phyloP scores from a whole-genome alignment of 495 filamentous ascomycete genomes.

The Podospora bellae-mahoneyi region DNA sequence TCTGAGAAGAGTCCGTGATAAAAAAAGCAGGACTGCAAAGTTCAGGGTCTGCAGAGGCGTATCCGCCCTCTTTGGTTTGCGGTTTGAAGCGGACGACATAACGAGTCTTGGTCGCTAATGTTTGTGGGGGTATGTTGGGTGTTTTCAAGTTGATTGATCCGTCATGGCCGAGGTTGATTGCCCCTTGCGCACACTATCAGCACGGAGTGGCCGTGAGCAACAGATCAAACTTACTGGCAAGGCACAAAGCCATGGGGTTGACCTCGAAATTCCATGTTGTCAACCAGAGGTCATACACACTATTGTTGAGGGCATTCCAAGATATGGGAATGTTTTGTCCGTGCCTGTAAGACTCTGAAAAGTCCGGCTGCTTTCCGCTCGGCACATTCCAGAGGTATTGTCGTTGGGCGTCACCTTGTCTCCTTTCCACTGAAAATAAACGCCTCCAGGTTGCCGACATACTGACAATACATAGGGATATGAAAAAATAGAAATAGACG shows the following conservation, averaged over 20 bases:
- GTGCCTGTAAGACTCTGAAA: constrained; percentile 16
- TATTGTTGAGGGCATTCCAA: constrained; percentile 26
- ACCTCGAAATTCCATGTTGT: constrained; percentile 18
- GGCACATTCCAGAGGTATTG: constrained; percentile 22
- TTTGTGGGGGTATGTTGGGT: constrained; percentile 7
- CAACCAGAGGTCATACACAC: constrained; percentile 25
- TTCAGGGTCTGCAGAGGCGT: constrained; percentile 14
- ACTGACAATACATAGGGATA: neutral
- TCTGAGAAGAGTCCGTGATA: neutral
- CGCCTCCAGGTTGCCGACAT: constrained; percentile 12
- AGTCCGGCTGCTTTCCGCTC: constrained; percentile 17
- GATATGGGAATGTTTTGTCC: constrained; percentile 25
- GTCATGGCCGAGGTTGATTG: constrained; percentile 22
- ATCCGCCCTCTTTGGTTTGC: constrained; percentile 11
- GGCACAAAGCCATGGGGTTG: constrained; percentile 16
- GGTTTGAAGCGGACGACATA: constrained; percentile 25
- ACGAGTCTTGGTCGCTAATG: constrained; percentile 9
- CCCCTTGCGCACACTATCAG: constrained; percentile 7
- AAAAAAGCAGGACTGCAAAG: constrained; percentile 19
- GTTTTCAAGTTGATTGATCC: constrained; percentile 18
- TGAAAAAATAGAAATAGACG: constrained; percentile 1
- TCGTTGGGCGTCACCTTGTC: constrained; percentile 3
- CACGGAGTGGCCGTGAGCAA: neutral
- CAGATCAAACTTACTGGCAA: constrained; percentile 16
- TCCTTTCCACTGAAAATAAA: neutral